Percentiles rank a stretch among this genome's conserved stretches.
phyloP scores from a whole-genome alignment of 352 stramenopile species.

The Phytopythium aichiense region DNA sequence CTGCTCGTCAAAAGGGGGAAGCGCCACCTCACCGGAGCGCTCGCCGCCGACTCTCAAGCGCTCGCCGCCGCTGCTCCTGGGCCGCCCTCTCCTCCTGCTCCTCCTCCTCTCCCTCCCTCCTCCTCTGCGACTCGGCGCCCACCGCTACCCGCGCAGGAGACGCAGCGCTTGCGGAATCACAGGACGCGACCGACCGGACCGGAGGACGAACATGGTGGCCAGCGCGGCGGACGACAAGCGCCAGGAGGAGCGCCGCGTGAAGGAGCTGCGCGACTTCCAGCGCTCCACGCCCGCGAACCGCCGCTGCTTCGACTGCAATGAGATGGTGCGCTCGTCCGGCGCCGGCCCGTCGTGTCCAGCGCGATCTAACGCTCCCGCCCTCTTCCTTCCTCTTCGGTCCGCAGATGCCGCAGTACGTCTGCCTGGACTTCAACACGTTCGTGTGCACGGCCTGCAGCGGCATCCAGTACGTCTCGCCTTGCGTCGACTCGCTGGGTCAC shows the following conservation, averaged over 20 bases:
- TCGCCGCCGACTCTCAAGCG: too few relatives aligned
- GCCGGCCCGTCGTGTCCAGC: too few relatives aligned
- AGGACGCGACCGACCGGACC: neutral
- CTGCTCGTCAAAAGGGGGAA: neutral
- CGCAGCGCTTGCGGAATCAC: neutral
- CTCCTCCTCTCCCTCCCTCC: neutral
- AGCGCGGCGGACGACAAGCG: conserved; percentile 61
- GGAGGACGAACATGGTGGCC: conserved; percentile 17
- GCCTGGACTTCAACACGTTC: conserved; percentile 92
- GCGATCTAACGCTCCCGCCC: conserved; percentile 7
- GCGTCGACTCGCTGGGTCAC: neutral
- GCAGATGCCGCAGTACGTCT: conserved; percentile 91
- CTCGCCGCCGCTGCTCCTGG: neutral
- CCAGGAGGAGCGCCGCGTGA: conserved; percentile 77
- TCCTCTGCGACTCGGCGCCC: neutral
- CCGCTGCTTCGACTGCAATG: conserved; percentile 89
- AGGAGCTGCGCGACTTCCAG: conserved; percentile 86
- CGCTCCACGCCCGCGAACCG: conserved; percentile 64
- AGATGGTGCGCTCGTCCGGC: conserved; percentile 58
- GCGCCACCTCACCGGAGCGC: neutral
- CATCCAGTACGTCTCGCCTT: conserved; percentile 78
- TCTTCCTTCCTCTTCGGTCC: too few relatives aligned
- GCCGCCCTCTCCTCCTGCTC: neutral
- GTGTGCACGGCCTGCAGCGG: conserved; percentile 93
- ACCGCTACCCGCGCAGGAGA: neutral